phyloP scores from a whole-genome alignment of 495 filamentous ascomycete species.

The Recurvomyces mirabilis region DNA sequence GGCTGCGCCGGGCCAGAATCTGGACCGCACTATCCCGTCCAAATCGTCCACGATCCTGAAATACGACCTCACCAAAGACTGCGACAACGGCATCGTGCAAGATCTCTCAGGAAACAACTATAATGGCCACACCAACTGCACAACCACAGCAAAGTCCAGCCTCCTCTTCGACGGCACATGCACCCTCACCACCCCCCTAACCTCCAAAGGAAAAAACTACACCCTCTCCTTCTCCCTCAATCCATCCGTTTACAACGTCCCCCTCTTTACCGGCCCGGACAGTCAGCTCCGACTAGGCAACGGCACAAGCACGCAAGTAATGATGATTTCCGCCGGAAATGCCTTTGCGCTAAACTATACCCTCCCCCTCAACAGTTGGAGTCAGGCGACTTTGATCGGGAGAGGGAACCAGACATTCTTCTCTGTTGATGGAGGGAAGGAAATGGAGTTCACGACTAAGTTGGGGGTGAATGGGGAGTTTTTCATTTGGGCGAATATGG shows the following conservation, averaged over 20 bases:
- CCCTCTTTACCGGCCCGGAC: slow-evolving; percentile 6
- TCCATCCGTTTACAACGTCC: not conserved
- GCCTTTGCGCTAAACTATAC: slow-evolving; percentile 37
- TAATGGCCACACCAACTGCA: slow-evolving; percentile 29
- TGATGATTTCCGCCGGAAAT: slow-evolving; percentile 37
- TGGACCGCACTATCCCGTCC: slow-evolving; percentile 35
- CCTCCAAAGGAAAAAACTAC: slow-evolving; percentile 41
- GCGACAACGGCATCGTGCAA: slow-evolving; percentile 13
- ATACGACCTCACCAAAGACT: slow-evolving; percentile 25
- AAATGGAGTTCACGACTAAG: slow-evolving; percentile 32
- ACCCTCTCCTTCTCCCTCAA: slow-evolving; percentile 33
- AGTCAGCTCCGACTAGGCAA: slow-evolving; percentile 10
- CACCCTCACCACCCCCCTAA: slow-evolving; percentile 34
- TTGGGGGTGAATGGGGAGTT: slow-evolving; percentile 36
- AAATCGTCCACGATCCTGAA: slow-evolving; percentile 33
- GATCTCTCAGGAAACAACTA: slow-evolving; percentile 40
- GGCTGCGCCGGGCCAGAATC: slow-evolving; percentile 36
- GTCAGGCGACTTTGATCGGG: slow-evolving; percentile 33
- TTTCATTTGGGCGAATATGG: slow-evolving; percentile 37
- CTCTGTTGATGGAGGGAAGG: slow-evolving; percentile 20
- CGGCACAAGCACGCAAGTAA: slow-evolving; percentile 27
- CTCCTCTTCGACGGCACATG: slow-evolving; percentile 27
- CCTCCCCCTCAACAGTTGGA: slow-evolving; percentile 33
- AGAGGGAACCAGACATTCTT: slow-evolving; percentile 35
- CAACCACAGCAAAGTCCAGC: slow-evolving; percentile 19